phyloP scores from a whole-genome alignment of 176 grass and related monocot species.

The maize (Zea mays) region DNA sequence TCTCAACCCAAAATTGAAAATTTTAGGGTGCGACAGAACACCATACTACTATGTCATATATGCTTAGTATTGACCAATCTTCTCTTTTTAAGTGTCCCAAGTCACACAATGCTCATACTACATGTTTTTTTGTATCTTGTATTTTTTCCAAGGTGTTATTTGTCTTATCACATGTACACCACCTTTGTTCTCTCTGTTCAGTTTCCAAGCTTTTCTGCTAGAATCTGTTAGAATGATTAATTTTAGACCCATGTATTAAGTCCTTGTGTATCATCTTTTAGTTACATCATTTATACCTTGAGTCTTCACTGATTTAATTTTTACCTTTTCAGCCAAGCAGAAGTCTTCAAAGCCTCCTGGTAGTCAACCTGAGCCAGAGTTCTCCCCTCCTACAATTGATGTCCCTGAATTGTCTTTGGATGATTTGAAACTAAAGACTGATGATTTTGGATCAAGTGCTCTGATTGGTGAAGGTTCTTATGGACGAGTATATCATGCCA shows the following conservation, averaged over 20 bases:
- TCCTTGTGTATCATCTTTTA: constrained; percentile 12
- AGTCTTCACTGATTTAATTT: constrained; percentile 15
- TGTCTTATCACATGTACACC: background rate
- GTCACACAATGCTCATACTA: constrained; percentile 3
- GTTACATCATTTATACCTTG: background rate
- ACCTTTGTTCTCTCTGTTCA: background rate
- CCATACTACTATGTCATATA: too few species aligned
- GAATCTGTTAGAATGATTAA: background rate
- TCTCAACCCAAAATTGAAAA: too few species aligned
- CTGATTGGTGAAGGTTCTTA: constrained; percentile 79
- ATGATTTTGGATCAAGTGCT: constrained; percentile 67
- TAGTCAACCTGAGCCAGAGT: constrained; percentile 53
- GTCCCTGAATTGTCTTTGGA: constrained; percentile 63
- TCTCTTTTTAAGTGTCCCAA: constrained; percentile 12
- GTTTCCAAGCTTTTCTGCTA: background rate
- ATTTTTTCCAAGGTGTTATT: constrained; percentile 11
- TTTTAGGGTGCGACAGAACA: too few species aligned
- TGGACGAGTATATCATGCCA: constrained; percentile 70
- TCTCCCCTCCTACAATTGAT: constrained; percentile 54
- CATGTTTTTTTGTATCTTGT: background rate
- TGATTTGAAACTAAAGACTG: constrained; percentile 60
- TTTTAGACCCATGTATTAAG: constrained; percentile 6
- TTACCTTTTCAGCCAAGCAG: constrained; percentile 44
- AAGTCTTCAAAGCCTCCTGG: constrained; percentile 40
- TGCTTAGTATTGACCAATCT: background rate